phyloP scores from a whole-genome alignment of 139 green algal genomes.

The Chlorella vulgaris region DNA sequence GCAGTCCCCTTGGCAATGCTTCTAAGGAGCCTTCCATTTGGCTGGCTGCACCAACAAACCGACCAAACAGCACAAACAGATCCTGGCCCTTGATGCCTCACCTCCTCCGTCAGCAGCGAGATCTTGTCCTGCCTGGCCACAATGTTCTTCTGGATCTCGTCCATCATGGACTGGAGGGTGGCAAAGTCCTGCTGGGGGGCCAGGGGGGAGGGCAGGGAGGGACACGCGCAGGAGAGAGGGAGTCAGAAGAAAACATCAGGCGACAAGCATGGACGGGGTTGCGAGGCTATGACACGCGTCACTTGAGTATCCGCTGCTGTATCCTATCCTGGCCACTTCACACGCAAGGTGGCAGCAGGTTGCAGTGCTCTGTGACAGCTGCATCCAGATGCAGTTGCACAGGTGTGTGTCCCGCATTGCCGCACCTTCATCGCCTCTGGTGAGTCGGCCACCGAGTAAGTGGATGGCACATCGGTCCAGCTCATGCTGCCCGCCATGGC shows the following conservation, averaged over 20 bases:
- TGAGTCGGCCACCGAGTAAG: neutral
- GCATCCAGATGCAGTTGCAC: neutral
- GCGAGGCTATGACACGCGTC: too few species aligned
- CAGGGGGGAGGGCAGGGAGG: neutral
- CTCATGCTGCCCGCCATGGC: constrained; percentile 4
- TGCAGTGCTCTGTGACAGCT: neutral
- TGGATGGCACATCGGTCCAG: neutral
- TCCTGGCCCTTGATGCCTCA: too few species aligned
- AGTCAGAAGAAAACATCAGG: neutral
- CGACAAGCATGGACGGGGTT: neutral
- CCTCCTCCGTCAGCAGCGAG: constrained; percentile 20
- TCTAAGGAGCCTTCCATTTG: too few species aligned
- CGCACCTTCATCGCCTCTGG: neutral
- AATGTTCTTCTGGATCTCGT: constrained; percentile 32
- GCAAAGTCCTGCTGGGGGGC: constrained; percentile 25
- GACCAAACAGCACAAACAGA: too few species aligned
- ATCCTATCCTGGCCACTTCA: too few species aligned
- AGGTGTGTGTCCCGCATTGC: neutral
- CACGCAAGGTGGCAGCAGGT: neutral
- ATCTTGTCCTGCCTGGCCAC: constrained; percentile 26
- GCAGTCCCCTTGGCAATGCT: too few species aligned
- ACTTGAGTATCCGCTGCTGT: too few species aligned
- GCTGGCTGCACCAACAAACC: neutral
- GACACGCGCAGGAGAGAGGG: neutral
- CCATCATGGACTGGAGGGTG: constrained; percentile 30